These are phyloP conservation scores for Phialophora verrucosa DNA, from an alignment of 2,329 filamentous ascomycete genomes.

Conservation along the genomic window DNA sequence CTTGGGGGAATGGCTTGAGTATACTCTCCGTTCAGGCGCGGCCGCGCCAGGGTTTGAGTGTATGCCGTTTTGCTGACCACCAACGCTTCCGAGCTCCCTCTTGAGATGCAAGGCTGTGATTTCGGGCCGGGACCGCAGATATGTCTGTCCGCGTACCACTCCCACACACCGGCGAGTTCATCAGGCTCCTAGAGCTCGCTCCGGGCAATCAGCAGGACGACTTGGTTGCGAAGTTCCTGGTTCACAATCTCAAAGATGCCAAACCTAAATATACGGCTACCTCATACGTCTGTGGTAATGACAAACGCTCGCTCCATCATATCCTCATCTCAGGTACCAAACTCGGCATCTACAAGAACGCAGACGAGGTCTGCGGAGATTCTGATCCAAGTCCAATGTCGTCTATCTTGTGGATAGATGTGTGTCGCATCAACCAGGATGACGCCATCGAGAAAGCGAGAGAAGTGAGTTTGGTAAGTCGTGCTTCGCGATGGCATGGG, in stretches of 20 bases:
- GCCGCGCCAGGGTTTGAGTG: too few relatives aligned
- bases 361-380: constrained; percentile 25
- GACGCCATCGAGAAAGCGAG: constrained; percentile 22
- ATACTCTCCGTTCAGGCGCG: too few relatives aligned
- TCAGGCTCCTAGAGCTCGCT: constrained; percentile 17
- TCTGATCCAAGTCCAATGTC: constrained; percentile 8
- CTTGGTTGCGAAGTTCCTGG: constrained; percentile 17
- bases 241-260: constrained; percentile 23
- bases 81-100: too few relatives aligned
- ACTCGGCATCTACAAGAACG: constrained; percentile 28
- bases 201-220: constrained; percentile 13
- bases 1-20: too few relatives aligned
- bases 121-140: too few relatives aligned
- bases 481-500: too few relatives aligned
- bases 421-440: constrained; percentile 23
- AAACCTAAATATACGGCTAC: constrained; percentile 20
- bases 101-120: too few relatives aligned
- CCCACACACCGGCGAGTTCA: constrained; percentile 20
- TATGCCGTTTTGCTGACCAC: too few relatives aligned
- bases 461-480: constrained; percentile 17
- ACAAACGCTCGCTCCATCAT: constrained; percentile 10
- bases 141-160: constrained; percentile 20
- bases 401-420: constrained; percentile 27
- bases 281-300: constrained; percentile 27
- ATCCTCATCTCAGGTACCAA: constrained; percentile 16